A percentile compares a stretch with the other conserved stretches of the same genome.
phyloP scores from a whole-genome alignment of 805 yeast species.

The Saturnispora zaruensis region DNA sequence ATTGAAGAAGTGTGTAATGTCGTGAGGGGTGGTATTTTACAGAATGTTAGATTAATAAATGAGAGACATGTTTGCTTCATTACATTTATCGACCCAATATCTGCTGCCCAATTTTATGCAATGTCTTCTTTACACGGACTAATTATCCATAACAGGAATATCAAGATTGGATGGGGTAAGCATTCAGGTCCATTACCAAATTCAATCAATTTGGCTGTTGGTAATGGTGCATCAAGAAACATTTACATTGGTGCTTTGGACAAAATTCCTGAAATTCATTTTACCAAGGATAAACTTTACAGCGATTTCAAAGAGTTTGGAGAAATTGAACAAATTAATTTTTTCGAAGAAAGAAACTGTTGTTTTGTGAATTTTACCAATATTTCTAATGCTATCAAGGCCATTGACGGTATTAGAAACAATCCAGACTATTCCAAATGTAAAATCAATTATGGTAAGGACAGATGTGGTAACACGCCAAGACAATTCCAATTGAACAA shows the following conservation, averaged over 20 bases:
- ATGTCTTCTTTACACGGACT: conserved; percentile 87
- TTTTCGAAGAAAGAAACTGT: conserved; percentile 73
- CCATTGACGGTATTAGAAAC: conserved; percentile 83
- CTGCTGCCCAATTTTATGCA: conserved; percentile 96
- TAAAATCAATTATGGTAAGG: conserved; percentile 88
- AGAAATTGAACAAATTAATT: conserved; percentile 91
- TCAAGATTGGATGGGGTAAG: conserved; percentile 96
- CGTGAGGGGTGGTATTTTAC: conserved; percentile 89
- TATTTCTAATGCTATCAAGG: conserved; percentile 83
- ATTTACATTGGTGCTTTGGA: conserved; percentile 67
- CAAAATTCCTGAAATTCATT: conserved; percentile 23
- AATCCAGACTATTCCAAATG: conserved; percentile 58
- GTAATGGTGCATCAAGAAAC: conserved; percentile 90
- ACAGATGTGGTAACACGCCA: conserved; percentile 91
- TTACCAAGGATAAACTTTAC: conserved; percentile 44
- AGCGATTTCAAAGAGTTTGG: conserved; percentile 76
- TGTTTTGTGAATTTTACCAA: conserved; percentile 89
- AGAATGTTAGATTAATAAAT: conserved; percentile 66
- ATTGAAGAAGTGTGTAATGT: conserved; percentile 93
- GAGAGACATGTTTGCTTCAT: conserved; percentile 91
- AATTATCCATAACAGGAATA: conserved; percentile 74
- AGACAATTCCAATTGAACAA: conserved; percentile 44
- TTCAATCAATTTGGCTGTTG: conserved; percentile 80
- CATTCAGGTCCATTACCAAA: conserved; percentile 89
- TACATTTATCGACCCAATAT: conserved; percentile 92